Evolutionary conservation across 1,139 yeast species (phyloP).

Genomic region (Kodamaea anthophila): DNA sequence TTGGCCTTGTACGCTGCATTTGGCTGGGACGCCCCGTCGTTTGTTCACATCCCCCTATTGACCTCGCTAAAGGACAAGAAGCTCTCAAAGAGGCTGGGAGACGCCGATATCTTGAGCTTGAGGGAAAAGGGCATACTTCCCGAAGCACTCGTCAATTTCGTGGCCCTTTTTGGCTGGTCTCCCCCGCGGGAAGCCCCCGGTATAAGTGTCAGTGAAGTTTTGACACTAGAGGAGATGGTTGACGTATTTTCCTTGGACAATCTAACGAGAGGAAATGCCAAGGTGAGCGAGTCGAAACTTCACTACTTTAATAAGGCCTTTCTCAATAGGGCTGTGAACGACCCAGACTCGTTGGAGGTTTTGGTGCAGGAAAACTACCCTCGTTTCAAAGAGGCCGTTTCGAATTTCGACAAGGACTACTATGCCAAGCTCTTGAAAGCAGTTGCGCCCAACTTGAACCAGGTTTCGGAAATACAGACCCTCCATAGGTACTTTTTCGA

Average conservation of each 20-base stretch:
- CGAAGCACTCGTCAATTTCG: slow-evolving; percentile 81
- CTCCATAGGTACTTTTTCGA: slow-evolving; percentile 45
- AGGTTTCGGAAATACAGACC: slow-evolving; percentile 42
- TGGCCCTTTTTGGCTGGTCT: slow-evolving; percentile 92
- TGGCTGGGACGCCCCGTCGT: slow-evolving; percentile 79
- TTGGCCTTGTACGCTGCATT: slow-evolving; percentile 79
- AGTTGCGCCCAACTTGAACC: slow-evolving; percentile 38
- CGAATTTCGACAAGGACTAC: slow-evolving; percentile 13
- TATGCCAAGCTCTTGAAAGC: slow-evolving; percentile 20
- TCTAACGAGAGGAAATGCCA: slow-evolving; percentile 88
- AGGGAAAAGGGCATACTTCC: slow-evolving; percentile 65
- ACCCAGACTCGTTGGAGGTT: slow-evolving; percentile 24
- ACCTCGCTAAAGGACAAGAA: slow-evolving; percentile 75
- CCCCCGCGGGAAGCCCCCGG: slow-evolving; percentile 56
- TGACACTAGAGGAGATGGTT: slow-evolving; percentile 49
- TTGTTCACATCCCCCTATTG: slow-evolving; percentile 82
- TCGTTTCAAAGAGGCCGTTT: slow-evolving; percentile 13
- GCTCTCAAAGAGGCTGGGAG: slow-evolving; percentile 80
- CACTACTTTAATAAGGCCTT: slow-evolving; percentile 70
- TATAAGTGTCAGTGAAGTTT: slow-evolving; percentile 52
- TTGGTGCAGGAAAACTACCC: slow-evolving; percentile 26
- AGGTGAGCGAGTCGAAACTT: slow-evolving; percentile 75
- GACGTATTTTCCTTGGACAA: slow-evolving; percentile 51
- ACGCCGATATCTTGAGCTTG: slow-evolving; percentile 60
- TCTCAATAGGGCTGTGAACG: slow-evolving; percentile 32